Evolutionary conservation across 768 basidiomycete species (phyloP).

Genomic region (Xerocomellus chrysenteron): DNA sequence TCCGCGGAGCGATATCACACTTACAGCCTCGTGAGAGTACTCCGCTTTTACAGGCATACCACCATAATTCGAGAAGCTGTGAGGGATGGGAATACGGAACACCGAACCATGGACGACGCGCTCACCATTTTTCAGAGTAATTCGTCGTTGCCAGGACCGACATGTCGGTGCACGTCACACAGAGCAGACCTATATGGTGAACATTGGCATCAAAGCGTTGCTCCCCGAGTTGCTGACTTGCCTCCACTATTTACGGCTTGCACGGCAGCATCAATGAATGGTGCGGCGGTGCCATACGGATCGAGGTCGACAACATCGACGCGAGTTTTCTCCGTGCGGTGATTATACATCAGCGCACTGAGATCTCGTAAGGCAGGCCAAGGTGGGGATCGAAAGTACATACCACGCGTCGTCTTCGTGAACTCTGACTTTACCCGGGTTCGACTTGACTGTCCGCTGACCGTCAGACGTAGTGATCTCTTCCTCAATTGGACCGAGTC

Average conservation of each 20-base stretch:
- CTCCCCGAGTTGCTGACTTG: slow-evolving; percentile 30
- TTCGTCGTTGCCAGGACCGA: slow-evolving; percentile 91
- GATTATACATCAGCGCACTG: slow-evolving; percentile 88
- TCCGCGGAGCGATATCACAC: slow-evolving; percentile 23
- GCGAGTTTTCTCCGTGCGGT: slow-evolving; percentile 66
- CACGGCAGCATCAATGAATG: slow-evolving; percentile 93
- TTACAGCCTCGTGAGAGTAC: slow-evolving; percentile 90
- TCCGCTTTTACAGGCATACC: slow-evolving; percentile 89
- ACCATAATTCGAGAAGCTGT: slow-evolving; percentile 92
- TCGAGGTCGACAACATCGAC: slow-evolving; percentile 98
- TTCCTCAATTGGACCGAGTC: slow-evolving; percentile 41
- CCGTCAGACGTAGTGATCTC: slow-evolving; percentile 12
- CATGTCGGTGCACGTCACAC: slow-evolving; percentile 95
- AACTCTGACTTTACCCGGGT: slow-evolving; percentile 62
- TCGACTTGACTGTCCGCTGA: slow-evolving; percentile 11
- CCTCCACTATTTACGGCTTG: slow-evolving; percentile 89
- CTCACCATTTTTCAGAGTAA: slow-evolving; percentile 94
- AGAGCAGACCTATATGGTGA: slow-evolving; percentile 63
- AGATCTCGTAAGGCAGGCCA: not conserved
- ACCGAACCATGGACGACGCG: not conserved
- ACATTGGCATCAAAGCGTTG: not conserved
- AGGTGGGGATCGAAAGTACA: slow-evolving; percentile 15
- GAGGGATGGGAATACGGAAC: not conserved
- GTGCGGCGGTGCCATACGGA: slow-evolving; percentile 96
- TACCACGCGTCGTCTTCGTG: slow-evolving; percentile 97